Evolutionary conservation across 2,329 filamentous ascomycete genomes (phyloP), one percentile per base, ranked within the genome.

Genomic region (Volutella citrinella): DNA sequence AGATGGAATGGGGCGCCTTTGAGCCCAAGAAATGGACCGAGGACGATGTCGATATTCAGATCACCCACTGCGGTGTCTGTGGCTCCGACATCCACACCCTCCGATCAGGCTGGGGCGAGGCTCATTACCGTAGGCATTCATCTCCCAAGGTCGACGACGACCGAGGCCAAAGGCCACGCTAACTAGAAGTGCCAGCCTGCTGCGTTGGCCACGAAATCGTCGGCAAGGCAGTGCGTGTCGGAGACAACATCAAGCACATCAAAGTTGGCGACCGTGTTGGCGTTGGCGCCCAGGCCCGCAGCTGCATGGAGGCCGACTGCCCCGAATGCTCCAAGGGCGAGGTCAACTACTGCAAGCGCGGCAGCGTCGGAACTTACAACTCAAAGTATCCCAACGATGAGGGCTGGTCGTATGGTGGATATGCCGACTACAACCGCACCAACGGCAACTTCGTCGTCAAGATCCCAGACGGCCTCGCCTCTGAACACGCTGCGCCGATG

Each of bases 161-260:
- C 20, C 20, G 20, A 22, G 12, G 9, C 8, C 20, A 12, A 22
- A 9, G 20, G 20, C 20, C 12, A 22, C 22, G 29, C 27, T 55
- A 9, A 57, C 35, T 26, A 19, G 14, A 15, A 19, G 11, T 64
- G 12, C 20, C 20, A 22, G 67, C 69, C 25, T 71, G 69, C 57
- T 73, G 72, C 19, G 74, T 80, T 17, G 80, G 79, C 34, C 80
- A 84, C 55, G 80, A 84, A 49, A 82, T 84, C 27, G 70, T 83
- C 42, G 80, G 80, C 27, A 70, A 61, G 9, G 73, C 70, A 6
- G 68, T 74, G 28, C 69, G 70, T 18, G 63, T 80, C 22, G 78
- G 77, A 23, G 58, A 56, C 20, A 58, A 69, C 20, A 67, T 69
- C 13, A 61, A 54, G 14, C 43, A 65, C 27, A 68, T 84, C 56